Base-by-base conservation (phyloP, 805 yeast genomes). In the Scheffersomyces ergatensis region DNA sequence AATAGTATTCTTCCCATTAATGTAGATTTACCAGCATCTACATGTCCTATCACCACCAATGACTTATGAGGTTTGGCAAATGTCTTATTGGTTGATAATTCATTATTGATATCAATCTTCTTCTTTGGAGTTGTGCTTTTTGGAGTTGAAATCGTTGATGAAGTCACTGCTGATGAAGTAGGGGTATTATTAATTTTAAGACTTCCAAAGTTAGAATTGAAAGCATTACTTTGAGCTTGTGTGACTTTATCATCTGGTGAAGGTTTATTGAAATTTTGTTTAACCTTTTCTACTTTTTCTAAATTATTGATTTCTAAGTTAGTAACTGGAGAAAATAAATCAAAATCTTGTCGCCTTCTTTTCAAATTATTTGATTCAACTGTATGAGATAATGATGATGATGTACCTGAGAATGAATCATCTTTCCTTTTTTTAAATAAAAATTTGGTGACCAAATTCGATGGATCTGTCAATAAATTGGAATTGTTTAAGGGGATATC, bases 1-100 rank as follows among this genome's bases (percentile, higher is more conserved):
- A 77, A 80, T 31, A 86, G 58, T 29, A 86, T 58, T 35, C 93
- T 62, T 5, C 95, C 95, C 77, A 85, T 78, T 37, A 86, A 67
- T 1, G 95, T 86, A 2, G 89, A 83, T 54, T 86, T 86, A 13
- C 95, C 95, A 0, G 92, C 87, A 60, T 86, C 95, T 5, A 86
- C 92, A 58, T 86, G 95, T 9, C 95, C 93, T 49, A 86, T 83
- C 3, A 86, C 89, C 25, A 85, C 89, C 51, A 84, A 84, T n/a
- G 85, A 77, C 37, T 82, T 63, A 40, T 70, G 75, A 2, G 86
- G 85, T 49, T 80, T 81, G 27, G 48, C 37, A 45, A 55, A 64
- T 5, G 51, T 42, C 9, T 56, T 39, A 47, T 67, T 65, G 8
- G 57, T 48, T 3, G 55, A 38, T 19, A 77, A 46, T 48, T 73